A percentile compares a stretch with the other conserved stretches of the same genome.
These are phyloP conservation scores for Malus hybrid DNA, from an alignment of 331 rosid species.

Conservation along the genomic window DNA sequence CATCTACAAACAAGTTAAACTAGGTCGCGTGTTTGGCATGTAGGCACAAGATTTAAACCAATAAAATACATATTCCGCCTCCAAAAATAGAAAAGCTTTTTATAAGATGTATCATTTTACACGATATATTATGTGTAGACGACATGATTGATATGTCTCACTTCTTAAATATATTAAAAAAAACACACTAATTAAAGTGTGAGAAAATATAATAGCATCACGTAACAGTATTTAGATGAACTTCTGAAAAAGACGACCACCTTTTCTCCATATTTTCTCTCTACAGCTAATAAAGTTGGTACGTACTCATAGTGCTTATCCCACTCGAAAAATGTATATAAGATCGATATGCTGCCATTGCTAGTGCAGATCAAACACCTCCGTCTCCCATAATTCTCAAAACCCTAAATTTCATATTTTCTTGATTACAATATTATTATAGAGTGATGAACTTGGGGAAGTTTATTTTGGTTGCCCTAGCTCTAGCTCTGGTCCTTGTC, in stretches of 20 bases:
- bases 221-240: not conserved
- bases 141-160: too few species aligned
- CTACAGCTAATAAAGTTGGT: not conserved
- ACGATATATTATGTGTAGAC: too few species aligned
- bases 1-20: constrained; percentile 1
- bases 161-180: too few species aligned
- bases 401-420: not conserved
- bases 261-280: constrained; percentile 9
- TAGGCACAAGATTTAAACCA: not conserved
- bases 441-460: constrained; percentile 20
- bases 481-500: constrained; percentile 31
- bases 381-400: not conserved
- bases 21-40: constrained; percentile 13
- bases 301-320: not conserved
- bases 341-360: not conserved
- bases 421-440: not conserved
- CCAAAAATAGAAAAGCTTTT: constrained; percentile 2
- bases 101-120: too few species aligned
- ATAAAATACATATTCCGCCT: not conserved
- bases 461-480: constrained; percentile 7
- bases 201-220: too few species aligned
- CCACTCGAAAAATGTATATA: not conserved
- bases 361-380: not conserved
- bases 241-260: not conserved
- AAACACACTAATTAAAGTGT: too few species aligned